phyloP scores from a whole-genome alignment of 192 early-diverging fungal species.

The Entomortierella beljakovae region DNA sequence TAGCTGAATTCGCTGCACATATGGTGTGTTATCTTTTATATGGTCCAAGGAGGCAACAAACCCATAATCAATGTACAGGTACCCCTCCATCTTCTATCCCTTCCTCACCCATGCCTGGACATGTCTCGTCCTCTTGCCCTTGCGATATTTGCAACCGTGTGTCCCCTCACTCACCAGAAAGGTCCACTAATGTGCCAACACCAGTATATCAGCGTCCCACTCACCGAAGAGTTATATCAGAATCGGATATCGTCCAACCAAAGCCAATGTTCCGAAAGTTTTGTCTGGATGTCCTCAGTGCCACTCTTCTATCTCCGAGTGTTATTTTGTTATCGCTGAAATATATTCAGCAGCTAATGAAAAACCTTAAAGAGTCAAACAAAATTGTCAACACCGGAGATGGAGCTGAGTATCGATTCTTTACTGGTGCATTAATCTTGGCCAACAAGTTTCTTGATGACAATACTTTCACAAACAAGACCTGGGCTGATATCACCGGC shows the following conservation, averaged over 20 bases:
- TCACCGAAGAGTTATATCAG: slow-evolving; percentile 25
- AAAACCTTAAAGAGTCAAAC: slow-evolving; percentile 46
- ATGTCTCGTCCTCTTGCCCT: slow-evolving; percentile 7
- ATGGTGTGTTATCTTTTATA: slow-evolving; percentile 68
- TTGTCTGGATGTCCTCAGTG: slow-evolving; percentile 57
- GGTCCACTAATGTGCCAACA: not conserved
- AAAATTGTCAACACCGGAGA: slow-evolving; percentile 61
- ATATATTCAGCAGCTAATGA: slow-evolving; percentile 62
- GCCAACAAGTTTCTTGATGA: slow-evolving; percentile 90
- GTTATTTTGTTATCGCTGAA: slow-evolving; percentile 65
- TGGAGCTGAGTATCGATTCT: slow-evolving; percentile 66
- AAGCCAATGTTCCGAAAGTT: slow-evolving; percentile 41
- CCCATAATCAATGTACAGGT: slow-evolving; percentile 10
- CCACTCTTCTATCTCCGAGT: slow-evolving; percentile 63
- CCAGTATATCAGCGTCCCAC: slow-evolving; percentile 12
- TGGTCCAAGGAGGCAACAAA: slow-evolving; percentile 27
- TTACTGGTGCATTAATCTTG: slow-evolving; percentile 65
- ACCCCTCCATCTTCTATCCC: slow-evolving; percentile 39
- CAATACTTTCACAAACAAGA: slow-evolving; percentile 90
- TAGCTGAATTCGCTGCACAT: slow-evolving; percentile 68
- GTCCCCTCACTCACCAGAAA: slow-evolving; percentile 1
- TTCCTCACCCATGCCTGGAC: slow-evolving; percentile 25
- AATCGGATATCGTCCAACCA: slow-evolving; percentile 36
- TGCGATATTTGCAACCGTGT: slow-evolving; percentile 22
- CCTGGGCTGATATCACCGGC: slow-evolving; percentile 88